A percentile compares a stretch with the other conserved stretches of the same genome.
These are phyloP conservation scores for Saposhnikovia divaricata DNA, from an alignment of 129 eudicot genomes.

Conservation along the genomic window DNA sequence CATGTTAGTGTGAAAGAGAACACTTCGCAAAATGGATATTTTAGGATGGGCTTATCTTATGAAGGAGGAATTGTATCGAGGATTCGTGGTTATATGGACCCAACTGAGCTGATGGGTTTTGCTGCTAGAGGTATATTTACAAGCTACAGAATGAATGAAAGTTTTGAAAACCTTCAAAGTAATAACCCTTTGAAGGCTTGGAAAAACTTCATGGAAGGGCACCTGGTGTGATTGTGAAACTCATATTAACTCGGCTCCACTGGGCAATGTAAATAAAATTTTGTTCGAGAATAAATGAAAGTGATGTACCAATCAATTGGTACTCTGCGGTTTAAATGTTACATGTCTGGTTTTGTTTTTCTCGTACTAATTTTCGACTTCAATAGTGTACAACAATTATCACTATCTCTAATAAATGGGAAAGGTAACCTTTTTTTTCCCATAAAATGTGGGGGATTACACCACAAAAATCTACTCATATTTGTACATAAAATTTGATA, in stretches of 20 bases:
- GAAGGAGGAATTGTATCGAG: constrained; percentile 43
- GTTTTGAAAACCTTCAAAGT: constrained; percentile 11
- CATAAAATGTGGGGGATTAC: no score
- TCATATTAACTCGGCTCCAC: not conserved
- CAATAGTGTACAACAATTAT: no score
- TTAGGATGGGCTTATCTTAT: constrained; percentile 23
- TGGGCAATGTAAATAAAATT: not conserved
- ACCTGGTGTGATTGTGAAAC: constrained; percentile 12
- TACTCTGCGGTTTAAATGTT: not conserved
- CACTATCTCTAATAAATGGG: no score
- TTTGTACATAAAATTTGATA: no score
- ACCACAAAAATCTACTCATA: no score
- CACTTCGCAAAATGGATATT: constrained; percentile 10
- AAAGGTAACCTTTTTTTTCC: no score
- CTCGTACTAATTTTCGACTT: no score
- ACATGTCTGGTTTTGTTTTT: not conserved
- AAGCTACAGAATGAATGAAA: constrained; percentile 22
- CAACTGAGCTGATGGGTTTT: constrained; percentile 54
- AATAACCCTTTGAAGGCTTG: constrained; percentile 43
- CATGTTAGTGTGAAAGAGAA: constrained; percentile 11
- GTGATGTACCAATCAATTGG: not conserved
- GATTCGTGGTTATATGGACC: constrained; percentile 37
- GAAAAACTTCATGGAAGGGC: constrained; percentile 43
- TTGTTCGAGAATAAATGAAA: not conserved
- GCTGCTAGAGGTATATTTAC: constrained; percentile 53